Base-by-base conservation (phyloP, 768 basidiomycete genomes). In the Astraeus odoratus region DNA sequence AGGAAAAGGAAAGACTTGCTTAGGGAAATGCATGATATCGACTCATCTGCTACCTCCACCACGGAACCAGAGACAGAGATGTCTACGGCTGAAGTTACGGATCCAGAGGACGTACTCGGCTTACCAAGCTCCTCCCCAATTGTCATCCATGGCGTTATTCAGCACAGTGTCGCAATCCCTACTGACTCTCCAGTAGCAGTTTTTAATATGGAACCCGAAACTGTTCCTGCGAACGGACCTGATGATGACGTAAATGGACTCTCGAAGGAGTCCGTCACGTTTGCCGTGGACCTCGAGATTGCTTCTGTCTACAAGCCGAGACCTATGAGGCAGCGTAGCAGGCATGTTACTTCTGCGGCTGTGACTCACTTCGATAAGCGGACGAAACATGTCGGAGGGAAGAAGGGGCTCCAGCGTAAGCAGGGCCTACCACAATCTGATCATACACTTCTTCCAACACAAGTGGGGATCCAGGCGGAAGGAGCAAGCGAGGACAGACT, bases 271-370 rank as follows among this genome's bases (percentile, higher is more conserved):
- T 20, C 41, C 13, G 34, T 49, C 19, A 51, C 58, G 4, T 64
- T 73, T 47, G 58, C 70, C 15, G 62, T 81, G 42, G 77, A 78
- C 57, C 73, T 89, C 46, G 81, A 83, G 55, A 85, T 87, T 39
- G 66, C 75, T 3, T 72, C 78, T 3, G 86, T 88, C 8, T 86
- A 77, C 67, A 86, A 87, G 53, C 85, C 85, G 1, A 76, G 81
- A 1, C 83, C 83, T 2, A 64, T 75, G 51, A 79, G 76, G 70
- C 74, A 65, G 22, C 66, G 66, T 15, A 42, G 37, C 7, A 37
- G 60, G 35, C 53, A 71, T 65, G 41, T 64, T 56, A 37, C 69
- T 57, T 49, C 56, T 60, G 39, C 54, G 31, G 44, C 44, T 12
- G 38, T 29, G 39, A 51, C 16, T 27, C 39, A 48, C 22, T 27